These are phyloP conservation scores for Kitagawia praeruptora DNA, from an alignment of 129 eudicot species.

Conservation along the genomic window DNA sequence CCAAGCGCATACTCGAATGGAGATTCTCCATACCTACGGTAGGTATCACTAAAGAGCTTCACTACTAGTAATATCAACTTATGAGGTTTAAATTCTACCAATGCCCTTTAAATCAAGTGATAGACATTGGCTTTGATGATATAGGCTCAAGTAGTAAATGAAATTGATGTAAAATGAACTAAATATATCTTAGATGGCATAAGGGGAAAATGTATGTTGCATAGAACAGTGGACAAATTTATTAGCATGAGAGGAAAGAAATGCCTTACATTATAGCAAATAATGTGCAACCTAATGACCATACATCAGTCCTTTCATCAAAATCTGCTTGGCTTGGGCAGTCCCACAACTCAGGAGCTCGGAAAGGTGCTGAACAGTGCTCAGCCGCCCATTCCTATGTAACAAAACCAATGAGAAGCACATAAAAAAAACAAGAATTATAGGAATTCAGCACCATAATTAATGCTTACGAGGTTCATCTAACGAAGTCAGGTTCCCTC, in stretches of 20 bases:
- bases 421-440: background rate
- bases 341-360: constrained; percentile 98
- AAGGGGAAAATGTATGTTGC: background rate
- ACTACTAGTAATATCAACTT: background rate
- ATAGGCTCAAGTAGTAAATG: background rate
- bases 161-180: background rate
- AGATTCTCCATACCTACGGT: constrained; percentile 73
- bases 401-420: constrained; percentile 4
- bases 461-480: background rate
- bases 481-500: background rate
- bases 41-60: background rate
- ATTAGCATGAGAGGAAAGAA: background rate
- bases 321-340: constrained; percentile 90
- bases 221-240: background rate
- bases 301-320: constrained; percentile 81
- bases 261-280: constrained; percentile 75
- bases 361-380: constrained; percentile 84
- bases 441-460: background rate
- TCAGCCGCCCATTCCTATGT: constrained; percentile 94
- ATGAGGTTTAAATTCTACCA: background rate
- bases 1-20: constrained; percentile 94
- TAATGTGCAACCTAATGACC: constrained; percentile 91
- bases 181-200: background rate
- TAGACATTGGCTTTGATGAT: background rate
- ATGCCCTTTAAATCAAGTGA: background rate